phyloP scores from a whole-genome alignment of 805 yeast genomes.

The Clavispora asparagi region DNA sequence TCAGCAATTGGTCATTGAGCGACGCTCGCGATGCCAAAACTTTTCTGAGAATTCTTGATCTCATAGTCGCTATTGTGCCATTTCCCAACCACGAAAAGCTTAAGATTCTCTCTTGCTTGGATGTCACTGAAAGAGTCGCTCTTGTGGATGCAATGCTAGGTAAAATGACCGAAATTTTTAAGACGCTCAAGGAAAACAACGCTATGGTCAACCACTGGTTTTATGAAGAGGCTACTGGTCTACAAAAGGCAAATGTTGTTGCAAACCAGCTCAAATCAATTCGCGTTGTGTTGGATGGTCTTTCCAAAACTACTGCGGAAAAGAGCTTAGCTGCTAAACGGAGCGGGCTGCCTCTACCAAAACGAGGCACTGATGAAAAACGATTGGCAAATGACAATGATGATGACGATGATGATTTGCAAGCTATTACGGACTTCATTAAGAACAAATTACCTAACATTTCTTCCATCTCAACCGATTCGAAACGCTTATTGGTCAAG shows the following conservation, averaged over 20 bases:
- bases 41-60: conserved; percentile 36
- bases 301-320: conserved; percentile 13
- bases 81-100: conserved; percentile 41
- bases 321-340: background rate
- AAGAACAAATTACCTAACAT: conserved; percentile 32
- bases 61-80: conserved; percentile 49
- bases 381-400: conserved; percentile 30
- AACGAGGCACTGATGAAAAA: conserved; percentile 10
- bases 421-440: conserved; percentile 32
- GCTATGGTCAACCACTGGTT: conserved; percentile 40
- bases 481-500: conserved; percentile 35
- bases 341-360: conserved; percentile 1
- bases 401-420: conserved; percentile 41
- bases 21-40: conserved; percentile 5
- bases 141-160: conserved; percentile 26
- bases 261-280: conserved; percentile 52
- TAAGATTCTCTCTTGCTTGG: conserved; percentile 29
- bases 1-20: background rate
- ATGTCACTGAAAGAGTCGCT: conserved; percentile 28
- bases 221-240: conserved; percentile 43
- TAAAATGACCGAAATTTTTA: conserved; percentile 35
- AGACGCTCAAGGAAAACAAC: conserved; percentile 26
- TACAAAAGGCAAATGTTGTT: conserved; percentile 50
- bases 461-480: conserved; percentile 28
- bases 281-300: conserved; percentile 43